Evolutionary conservation across 805 yeast species (phyloP).

Genomic region (Wickerhamiella australiensis): DNA sequence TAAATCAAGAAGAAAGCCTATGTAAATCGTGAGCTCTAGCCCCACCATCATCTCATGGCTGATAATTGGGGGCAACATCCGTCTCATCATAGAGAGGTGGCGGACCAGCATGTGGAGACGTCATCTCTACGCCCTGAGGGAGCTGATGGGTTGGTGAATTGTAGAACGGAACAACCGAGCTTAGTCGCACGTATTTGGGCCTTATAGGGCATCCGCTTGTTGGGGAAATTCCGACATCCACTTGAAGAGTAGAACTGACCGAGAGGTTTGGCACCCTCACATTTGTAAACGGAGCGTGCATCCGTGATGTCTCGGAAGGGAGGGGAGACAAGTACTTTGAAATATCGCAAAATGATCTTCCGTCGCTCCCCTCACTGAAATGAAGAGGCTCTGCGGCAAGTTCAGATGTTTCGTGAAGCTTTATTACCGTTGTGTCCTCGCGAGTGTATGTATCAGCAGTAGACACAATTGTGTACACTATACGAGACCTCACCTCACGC

Average conservation of each 20-base stretch:
- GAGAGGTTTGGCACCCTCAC: not conserved
- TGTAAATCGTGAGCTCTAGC: too few relatives aligned
- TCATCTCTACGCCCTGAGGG: not conserved
- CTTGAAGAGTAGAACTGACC: conserved; percentile 5
- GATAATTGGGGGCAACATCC: not conserved
- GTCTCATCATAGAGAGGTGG: not conserved
- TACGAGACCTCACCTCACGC: not conserved
- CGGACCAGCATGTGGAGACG: not conserved
- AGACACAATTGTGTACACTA: not conserved
- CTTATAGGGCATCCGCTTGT: conserved; percentile 1
- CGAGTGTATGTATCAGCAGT: not conserved
- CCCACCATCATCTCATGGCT: not conserved
- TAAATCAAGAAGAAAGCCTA: too few relatives aligned
- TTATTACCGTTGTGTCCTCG: not conserved
- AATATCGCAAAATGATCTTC: not conserved
- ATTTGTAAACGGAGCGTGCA: not conserved
- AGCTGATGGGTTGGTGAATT: not conserved
- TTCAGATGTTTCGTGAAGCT: not conserved
- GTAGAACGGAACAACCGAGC: not conserved
- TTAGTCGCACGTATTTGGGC: not conserved
- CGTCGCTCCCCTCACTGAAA: not conserved
- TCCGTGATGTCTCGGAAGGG: not conserved
- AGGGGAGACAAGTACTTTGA: not conserved
- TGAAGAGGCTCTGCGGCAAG: not conserved
- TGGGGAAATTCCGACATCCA: conserved; percentile 8